Base-by-base conservation (phyloP, 1,139 yeast species). In the Zygoascus sp. region DNA sequence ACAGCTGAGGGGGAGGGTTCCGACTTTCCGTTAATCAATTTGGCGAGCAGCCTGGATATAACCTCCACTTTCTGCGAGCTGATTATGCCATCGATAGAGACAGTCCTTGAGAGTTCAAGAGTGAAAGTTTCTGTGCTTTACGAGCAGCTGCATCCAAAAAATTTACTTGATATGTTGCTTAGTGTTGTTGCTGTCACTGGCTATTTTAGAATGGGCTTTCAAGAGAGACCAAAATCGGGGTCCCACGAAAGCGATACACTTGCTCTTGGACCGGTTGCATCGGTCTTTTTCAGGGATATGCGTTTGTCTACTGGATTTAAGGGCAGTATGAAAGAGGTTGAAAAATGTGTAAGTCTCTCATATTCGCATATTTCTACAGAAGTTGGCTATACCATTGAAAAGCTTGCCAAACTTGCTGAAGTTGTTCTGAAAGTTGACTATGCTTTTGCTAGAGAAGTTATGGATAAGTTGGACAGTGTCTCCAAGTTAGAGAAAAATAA, bases 121-220 rank as follows among this genome's bases (percentile, higher is more conserved):
- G 42, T 50, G 11, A 47, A 47, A 25, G 27, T 48, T 9, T 40
- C 54, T 2, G 34, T 41, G 11, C 49, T 50, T 32, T 43, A 35
- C 6, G 55, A 54, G 22, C 56, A 54, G 32, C 40, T 52, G 6
- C 45, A 48, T 19, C 42, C 37, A n/a, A 17, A 11, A 10, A 37
- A 46, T 21, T 27, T 32, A 9, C 23, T 32, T 2, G 20, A 23
- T 5, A 40, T 40, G 27, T 10, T 30, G 10, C 11, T 22, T 10
- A 40, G 35, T 32, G 20, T 40, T 11, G 28, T 30, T 13, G 25
- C 36, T 5, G 23, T 30, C 16, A 8, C 35, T n/a, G 37, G 13
- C 11, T 16, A 40, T 21, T 22, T 32, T n/a, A 30, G 13, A 23
- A 32, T 40, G 28, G 36, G 19, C 5, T 8, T 40, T 13, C 20